Conservation (phyloP, 805 yeast species). For the Starmerella floricola region DNA sequence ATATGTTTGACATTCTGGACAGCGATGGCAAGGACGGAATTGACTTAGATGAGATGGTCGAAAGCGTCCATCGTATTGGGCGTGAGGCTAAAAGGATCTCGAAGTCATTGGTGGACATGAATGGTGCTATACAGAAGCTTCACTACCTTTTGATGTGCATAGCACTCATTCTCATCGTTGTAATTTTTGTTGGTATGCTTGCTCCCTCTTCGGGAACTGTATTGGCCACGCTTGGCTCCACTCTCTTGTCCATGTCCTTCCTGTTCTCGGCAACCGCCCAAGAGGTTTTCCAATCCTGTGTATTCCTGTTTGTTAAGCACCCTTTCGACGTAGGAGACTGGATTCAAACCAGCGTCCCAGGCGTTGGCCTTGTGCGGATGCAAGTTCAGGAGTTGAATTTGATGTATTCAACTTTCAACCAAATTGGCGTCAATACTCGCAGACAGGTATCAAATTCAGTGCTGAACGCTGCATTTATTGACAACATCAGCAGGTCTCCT, state of each 20-base stretch:
- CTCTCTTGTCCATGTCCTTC: constrained; percentile 32
- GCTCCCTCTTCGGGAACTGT: constrained; percentile 33
- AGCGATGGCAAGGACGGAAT: constrained; percentile 29
- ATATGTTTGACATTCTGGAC: constrained; percentile 29
- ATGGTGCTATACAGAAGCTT: constrained; percentile 31
- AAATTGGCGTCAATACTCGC: constrained; percentile 23
- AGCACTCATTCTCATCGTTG: constrained; percentile 27
- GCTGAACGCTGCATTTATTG: constrained; percentile 31
- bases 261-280: constrained; percentile 30
- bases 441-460: constrained; percentile 31
- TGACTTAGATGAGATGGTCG: constrained; percentile 30
- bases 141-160: constrained; percentile 29
- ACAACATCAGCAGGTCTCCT: constrained; percentile 30
- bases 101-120: constrained; percentile 31
- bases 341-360: constrained; percentile 24
- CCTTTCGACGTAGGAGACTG: constrained; percentile 34
- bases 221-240: constrained; percentile 33
- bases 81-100: constrained; percentile 29
- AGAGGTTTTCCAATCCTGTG: constrained; percentile 32
- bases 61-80: constrained; percentile 27
- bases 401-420: constrained; percentile 29
- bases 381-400: constrained; percentile 28
- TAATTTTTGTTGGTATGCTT: constrained; percentile 33
- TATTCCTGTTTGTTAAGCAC: constrained; percentile 33
- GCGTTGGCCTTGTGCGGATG: constrained; percentile 23